These are phyloP conservation scores for Aspergillus oerlinghausenensis DNA, from an alignment of 2,329 filamentous ascomycete genomes.

Conservation along the genomic window DNA sequence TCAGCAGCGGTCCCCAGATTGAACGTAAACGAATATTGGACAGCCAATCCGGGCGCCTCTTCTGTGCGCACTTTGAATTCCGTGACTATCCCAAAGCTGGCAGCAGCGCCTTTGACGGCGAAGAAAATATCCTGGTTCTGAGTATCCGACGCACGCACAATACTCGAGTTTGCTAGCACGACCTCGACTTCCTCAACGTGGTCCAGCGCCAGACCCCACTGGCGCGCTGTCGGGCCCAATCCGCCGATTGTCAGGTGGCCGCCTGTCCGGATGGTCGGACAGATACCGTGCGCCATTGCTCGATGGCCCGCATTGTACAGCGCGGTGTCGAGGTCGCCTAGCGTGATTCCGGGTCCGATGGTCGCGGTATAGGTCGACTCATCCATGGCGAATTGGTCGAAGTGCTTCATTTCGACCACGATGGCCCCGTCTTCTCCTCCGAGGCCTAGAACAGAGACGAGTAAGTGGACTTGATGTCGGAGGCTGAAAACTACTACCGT, in stretches of 20 bases:
- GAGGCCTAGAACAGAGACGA: constrained; percentile 18
- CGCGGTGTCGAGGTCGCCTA: constrained; percentile 29
- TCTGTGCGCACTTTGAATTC: constrained; percentile 37
- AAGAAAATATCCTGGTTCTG: constrained; percentile 32
- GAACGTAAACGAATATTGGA: constrained; percentile 57
- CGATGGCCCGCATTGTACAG: constrained; percentile 27
- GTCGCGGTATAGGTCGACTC: constrained; percentile 27
- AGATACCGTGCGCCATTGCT: constrained; percentile 38
- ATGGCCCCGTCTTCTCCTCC: constrained; percentile 30
- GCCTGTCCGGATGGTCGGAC: constrained; percentile 36
- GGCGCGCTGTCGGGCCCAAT: constrained; percentile 39
- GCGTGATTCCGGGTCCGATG: constrained; percentile 31
- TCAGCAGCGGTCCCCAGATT: constrained; percentile 46
- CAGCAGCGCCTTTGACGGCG: constrained; percentile 33
- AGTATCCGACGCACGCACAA: constrained; percentile 25
- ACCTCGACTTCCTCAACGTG: constrained; percentile 47
- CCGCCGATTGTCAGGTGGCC: constrained; percentile 41
- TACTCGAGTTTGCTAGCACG: constrained; percentile 40
- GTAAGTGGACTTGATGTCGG: background rate
- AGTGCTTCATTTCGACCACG: constrained; percentile 28
- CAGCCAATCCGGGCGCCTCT: constrained; percentile 40
- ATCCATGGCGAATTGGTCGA: constrained; percentile 32
- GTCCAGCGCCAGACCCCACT: constrained; percentile 51
- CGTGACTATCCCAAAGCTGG: constrained; percentile 37
- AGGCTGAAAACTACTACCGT: background rate